Evolutionary conservation across 495 filamentous ascomycete species (phyloP).

Genomic region (Tuber indicum): DNA sequence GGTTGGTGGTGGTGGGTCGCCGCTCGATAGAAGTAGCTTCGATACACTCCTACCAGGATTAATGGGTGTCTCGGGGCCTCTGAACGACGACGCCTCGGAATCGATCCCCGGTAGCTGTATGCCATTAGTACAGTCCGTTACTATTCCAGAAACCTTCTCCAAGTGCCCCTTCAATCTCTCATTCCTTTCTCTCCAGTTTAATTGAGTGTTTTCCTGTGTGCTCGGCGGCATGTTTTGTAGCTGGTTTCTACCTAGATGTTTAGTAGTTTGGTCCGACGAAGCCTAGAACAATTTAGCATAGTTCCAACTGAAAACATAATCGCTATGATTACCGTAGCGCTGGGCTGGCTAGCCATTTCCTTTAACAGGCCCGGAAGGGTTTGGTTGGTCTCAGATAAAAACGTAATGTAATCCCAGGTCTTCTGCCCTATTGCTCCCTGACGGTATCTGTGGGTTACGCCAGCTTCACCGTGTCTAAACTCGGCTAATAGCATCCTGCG

Average conservation of each 20-base stretch:
- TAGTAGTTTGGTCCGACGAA: neutral
- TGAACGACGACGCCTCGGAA: neutral
- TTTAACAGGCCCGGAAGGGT: neutral
- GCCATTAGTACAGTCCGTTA: neutral
- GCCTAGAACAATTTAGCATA: neutral
- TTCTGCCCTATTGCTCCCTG: neutral
- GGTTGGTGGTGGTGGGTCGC: too few relatives aligned
- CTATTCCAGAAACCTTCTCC: neutral
- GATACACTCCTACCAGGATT: neutral
- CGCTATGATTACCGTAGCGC: neutral
- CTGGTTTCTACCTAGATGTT: neutral
- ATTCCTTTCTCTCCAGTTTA: neutral
- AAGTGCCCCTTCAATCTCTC: neutral
- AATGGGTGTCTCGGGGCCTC: neutral
- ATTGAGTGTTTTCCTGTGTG: neutral
- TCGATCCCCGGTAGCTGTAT: neutral
- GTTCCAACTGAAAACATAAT: neutral
- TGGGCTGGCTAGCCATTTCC: neutral
- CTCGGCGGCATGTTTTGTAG: neutral
- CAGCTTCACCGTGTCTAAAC: neutral
- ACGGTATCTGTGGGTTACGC: neutral
- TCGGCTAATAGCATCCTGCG: neutral
- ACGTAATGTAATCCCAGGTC: neutral
- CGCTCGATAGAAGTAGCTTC: neutral
- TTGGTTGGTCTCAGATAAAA: neutral